Base-by-base conservation (phyloP, 805 yeast genomes). In the Suhomyces sp. region DNA sequence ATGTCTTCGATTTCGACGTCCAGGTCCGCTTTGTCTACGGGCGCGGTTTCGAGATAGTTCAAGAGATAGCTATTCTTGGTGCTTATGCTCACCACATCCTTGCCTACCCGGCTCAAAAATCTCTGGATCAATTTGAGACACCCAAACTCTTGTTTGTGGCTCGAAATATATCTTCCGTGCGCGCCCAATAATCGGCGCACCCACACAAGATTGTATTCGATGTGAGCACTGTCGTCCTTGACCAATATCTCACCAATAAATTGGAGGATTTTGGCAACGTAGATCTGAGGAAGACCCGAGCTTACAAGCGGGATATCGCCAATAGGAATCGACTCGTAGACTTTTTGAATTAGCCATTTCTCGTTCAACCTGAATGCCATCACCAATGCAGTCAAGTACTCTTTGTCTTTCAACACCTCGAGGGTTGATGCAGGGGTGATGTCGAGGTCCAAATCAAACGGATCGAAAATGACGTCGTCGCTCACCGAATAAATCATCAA, bases 361-460 rank as follows among this genome's bases (percentile, higher is more conserved):
- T 94, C 99, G 65, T 94, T 94, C 55, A 94, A 78, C 68, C 99
- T 80, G 79, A 94, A 91, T 0, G 97, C 83, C 97, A 94, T 91
- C 12, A 92, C 88, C 53, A 93, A 70, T 0, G 97, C 93, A 41
- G 82, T 82, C 60, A 92, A 73, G 67, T 84, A 90, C 50, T 84
- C 86, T 50, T 77, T 77, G 48, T 84, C 86, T 6, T 72, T 59
- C 42, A 92, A 72, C 6, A 84, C 80, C 51, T 83, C 86, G 33
- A 83, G 53, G 0, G 91, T 86, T 5, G 88, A 74, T 46, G 83
- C 88, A 1, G 97, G 96, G 0, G 99, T 94, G 27, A 93, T 84
- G 61, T 94, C 98, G 46, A 91, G 76, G 66, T 93, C 98, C 65
- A 94, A 78, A 68, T 94, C 98, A 66, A 90, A 90, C 33, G 99